These are phyloP conservation scores for Neobulgaria alba DNA, from an alignment of 2,329 filamentous ascomycete genomes.

Conservation along the genomic window DNA sequence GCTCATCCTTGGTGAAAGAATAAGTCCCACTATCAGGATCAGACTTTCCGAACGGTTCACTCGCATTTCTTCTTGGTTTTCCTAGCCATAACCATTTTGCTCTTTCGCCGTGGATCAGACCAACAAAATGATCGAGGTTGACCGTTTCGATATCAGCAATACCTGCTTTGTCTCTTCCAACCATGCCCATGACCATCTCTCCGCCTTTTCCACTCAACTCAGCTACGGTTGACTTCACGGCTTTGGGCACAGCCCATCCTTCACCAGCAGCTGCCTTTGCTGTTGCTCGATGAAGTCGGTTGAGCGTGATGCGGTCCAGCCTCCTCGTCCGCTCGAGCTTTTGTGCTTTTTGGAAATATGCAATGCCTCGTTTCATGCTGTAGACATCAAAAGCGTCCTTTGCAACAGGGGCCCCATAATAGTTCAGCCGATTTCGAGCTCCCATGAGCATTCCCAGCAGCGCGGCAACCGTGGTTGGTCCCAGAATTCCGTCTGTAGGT, in stretches of 20 bases:
- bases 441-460: conserved; percentile 83
- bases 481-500: conserved; percentile 84
- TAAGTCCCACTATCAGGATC: conserved; percentile 38
- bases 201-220: conserved; percentile 91
- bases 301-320: conserved; percentile 75
- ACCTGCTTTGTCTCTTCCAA: conserved; percentile 73
- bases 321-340: conserved; percentile 71
- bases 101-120: conserved; percentile 69
- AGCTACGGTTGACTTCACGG: conserved; percentile 89
- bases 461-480: conserved; percentile 83
- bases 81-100: conserved; percentile 94
- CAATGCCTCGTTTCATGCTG: conserved; percentile 73
- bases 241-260: conserved; percentile 84
- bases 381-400: conserved; percentile 91
- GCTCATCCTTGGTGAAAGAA: conserved; percentile 50
- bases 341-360: conserved; percentile 81
- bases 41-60: conserved; percentile 37
- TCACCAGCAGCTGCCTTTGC: conserved; percentile 85
- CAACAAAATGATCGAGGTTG: conserved; percentile 77
- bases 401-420: conserved; percentile 70
- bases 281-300: conserved; percentile 72
- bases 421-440: conserved; percentile 79
- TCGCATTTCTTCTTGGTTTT: conserved; percentile 62
- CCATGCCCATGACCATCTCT: conserved; percentile 93
- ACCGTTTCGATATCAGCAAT: conserved; percentile 89